phyloP scores from a whole-genome alignment of 2,329 filamentous ascomycete species.

The Mycosphaerella sp. region DNA sequence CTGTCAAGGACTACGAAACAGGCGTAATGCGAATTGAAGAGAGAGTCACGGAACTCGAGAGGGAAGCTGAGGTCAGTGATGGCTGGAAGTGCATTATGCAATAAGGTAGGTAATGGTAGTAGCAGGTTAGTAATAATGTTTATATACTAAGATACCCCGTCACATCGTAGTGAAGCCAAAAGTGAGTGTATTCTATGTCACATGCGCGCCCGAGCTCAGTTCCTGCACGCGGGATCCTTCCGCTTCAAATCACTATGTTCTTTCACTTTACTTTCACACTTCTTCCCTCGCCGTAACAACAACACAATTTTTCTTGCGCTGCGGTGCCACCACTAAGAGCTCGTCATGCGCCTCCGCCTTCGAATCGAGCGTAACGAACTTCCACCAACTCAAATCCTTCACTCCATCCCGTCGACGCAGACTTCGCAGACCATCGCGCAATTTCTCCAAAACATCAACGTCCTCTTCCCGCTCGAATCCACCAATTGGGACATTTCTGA shows the following conservation, averaged over 20 bases:
- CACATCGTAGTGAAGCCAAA: neutral
- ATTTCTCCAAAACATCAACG: slow-evolving; percentile 71
- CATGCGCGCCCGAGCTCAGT: too few relatives aligned
- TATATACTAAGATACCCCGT: slow-evolving; percentile 3
- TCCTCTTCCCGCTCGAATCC: slow-evolving; percentile 73
- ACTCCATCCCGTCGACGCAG: slow-evolving; percentile 50
- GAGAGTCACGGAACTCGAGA: slow-evolving; percentile 47
- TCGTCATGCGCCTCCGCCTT: slow-evolving; percentile 63
- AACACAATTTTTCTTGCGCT: neutral
- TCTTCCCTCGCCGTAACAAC: neutral
- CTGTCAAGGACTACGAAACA: slow-evolving; percentile 69
- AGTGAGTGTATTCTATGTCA: too few relatives aligned
- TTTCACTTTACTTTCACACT: slow-evolving; percentile 1
- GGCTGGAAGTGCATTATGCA: slow-evolving; percentile 28
- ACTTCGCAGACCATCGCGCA: slow-evolving; percentile 57
- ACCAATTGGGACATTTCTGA: slow-evolving; percentile 81
- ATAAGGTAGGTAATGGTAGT: neutral
- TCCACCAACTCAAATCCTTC: slow-evolving; percentile 65
- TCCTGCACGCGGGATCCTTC: neutral
- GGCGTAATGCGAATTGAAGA: slow-evolving; percentile 47
- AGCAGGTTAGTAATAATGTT: neutral
- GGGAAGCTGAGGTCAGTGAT: slow-evolving; percentile 46
- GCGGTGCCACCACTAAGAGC: neutral
- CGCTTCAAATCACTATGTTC: neutral
- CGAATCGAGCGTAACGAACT: slow-evolving; percentile 66